Evolutionary conservation across 2,329 filamentous ascomycete genomes (phyloP).

Genomic region (Penicillium nordicum): DNA sequence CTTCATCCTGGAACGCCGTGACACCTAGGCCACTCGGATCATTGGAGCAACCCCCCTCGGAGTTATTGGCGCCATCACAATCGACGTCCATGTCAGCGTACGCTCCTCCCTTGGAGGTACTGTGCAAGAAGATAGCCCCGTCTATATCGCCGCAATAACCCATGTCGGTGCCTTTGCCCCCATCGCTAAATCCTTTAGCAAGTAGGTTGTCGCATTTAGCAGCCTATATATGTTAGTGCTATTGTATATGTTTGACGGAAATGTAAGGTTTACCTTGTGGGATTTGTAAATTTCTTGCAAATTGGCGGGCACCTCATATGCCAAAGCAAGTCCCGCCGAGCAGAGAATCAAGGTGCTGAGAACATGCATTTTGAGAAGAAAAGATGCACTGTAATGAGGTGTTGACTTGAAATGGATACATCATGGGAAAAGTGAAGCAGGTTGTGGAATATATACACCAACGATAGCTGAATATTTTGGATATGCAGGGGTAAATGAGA

Average conservation of each 20-base stretch:
- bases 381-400: background rate
- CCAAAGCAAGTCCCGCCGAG: slow-evolving; percentile 1
- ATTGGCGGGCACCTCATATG: slow-evolving; percentile 18
- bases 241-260: background rate
- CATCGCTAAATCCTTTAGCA: slow-evolving; percentile 10
- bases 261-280: slow-evolving; percentile 13
- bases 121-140: slow-evolving; percentile 51
- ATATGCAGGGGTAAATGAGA: background rate
- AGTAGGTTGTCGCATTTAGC: slow-evolving; percentile 21
- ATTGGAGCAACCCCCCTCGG: slow-evolving; percentile 46
- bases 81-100: slow-evolving; percentile 58
- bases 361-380: background rate
- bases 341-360: background rate
- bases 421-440: background rate
- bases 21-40: slow-evolving; percentile 40
- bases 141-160: slow-evolving; percentile 51
- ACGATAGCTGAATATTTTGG: background rate
- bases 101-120: slow-evolving; percentile 24
- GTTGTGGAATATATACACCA: background rate
- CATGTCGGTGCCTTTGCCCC: slow-evolving; percentile 1
- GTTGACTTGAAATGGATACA: background rate
- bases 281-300: slow-evolving; percentile 19
- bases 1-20: slow-evolving; percentile 48
- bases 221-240: background rate
- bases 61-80: slow-evolving; percentile 52